These are phyloP conservation scores for Rhizopus stolonifer DNA, from an alignment of 371 early-diverging fungal species.

Conservation along the genomic window DNA sequence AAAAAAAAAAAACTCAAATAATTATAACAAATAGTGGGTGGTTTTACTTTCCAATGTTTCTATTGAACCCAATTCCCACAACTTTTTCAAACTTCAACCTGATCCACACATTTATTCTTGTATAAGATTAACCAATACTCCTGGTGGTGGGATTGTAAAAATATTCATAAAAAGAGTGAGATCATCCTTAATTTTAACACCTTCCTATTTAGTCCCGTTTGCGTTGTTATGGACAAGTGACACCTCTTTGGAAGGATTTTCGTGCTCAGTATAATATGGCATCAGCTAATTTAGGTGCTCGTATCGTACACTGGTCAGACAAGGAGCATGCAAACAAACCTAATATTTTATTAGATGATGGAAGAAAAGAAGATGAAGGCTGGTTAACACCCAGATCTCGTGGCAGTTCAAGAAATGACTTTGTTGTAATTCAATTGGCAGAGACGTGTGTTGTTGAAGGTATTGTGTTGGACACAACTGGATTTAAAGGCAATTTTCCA, in stretches of 20 bases:
- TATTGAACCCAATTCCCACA: conserved; percentile 57
- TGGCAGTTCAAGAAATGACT: conserved; percentile 57
- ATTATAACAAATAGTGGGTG: conserved; percentile 54
- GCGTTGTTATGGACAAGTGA: conserved; percentile 72
- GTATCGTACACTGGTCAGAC: conserved; percentile 66
- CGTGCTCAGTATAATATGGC: conserved; percentile 64
- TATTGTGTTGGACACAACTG: conserved; percentile 72
- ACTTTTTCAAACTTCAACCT: conserved; percentile 55
- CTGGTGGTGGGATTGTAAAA: conserved; percentile 80
- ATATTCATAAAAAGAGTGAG: not conserved
- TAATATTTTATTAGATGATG: conserved; percentile 66
- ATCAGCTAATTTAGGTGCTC: conserved; percentile 67
- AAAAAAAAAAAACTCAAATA: not conserved
- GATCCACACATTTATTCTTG: conserved; percentile 45
- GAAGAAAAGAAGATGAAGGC: conserved; percentile 47
- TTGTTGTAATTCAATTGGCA: conserved; percentile 68
- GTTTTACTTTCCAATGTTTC: conserved; percentile 61
- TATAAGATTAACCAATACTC: conserved; percentile 72
- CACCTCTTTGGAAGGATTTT: conserved; percentile 45
- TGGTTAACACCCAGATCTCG: conserved; percentile 74
- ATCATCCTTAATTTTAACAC: not conserved
- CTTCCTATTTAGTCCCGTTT: conserved; percentile 55
- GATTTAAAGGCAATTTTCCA: conserved; percentile 46
- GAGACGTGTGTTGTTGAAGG: conserved; percentile 59
- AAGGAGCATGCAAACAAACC: conserved; percentile 64